Base-by-base conservation (phyloP, 148 eudicot species). In the Dianthus caryophyllus region DNA sequence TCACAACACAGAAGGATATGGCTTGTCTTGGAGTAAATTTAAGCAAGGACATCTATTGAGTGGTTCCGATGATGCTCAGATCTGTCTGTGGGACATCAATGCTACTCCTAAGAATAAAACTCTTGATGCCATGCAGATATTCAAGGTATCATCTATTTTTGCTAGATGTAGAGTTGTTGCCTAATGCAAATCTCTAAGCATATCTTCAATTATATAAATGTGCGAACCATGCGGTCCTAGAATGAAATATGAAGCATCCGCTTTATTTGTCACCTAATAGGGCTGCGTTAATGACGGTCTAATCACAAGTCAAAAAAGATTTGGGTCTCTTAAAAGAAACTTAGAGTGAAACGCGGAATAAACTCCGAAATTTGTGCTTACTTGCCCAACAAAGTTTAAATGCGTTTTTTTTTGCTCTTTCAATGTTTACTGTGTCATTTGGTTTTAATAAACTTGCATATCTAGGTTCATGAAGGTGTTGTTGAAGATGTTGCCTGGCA, bases 401-500 rank as follows among this genome's bases (percentile, higher is more conserved):
- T n/a, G n/a, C 9, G 0, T 14, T 15, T 6, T 13, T 9, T 47
- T 25, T 26, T 0, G 38, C 29, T 16, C 44, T 26, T 20, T 49
- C 20, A n/a, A 24, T 55, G 38, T 13, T 63, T 29, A 25, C 52
- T 11, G n/a, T 38, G 48, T 13, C 29, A 27, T 27, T 6, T 66
- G 26, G 24, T 52, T 46, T 24, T 73, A 27, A 48, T 59, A 30
- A 25, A 33, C 64, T 71, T 76, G 61, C 41, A 46, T 62, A 56
- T 68, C 39, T 68, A 90, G 94, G 85, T 86, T 68, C 94, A 85
- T 81, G 91, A 90, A 71, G 91, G 94, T 61, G 91, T 81, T 47
- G 97, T 90, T 31, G 94, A 90, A 73, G 97, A 90, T 78, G 97
- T 90, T 60, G 84, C 97, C 30, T 90, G 97, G 97, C 97, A 90